phyloP scores from a whole-genome alignment of 331 rosid genomes.

The Pyracantha coccinea region DNA sequence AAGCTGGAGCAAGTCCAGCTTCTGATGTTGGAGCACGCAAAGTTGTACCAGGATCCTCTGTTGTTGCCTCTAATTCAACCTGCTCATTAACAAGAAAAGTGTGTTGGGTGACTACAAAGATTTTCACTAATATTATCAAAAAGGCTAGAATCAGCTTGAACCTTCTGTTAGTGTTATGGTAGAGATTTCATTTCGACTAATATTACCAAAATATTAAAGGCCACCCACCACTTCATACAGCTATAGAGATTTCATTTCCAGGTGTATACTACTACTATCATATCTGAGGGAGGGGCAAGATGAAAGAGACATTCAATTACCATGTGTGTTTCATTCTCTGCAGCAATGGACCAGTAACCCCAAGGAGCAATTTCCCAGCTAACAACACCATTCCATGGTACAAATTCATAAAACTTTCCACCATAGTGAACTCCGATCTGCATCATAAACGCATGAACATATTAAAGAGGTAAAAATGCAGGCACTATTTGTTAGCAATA shows the following conservation, averaged over 20 bases:
- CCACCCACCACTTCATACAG: neutral
- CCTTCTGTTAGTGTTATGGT: neutral
- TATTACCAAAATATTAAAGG: neutral
- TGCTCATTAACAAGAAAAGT: slow-evolving; percentile 20
- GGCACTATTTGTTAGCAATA: neutral
- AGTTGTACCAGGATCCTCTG: slow-evolving; percentile 65
- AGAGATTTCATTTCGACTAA: neutral
- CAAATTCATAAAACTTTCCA: slow-evolving; percentile 82
- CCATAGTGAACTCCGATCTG: slow-evolving; percentile 84
- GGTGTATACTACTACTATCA: neutral
- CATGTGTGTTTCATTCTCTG: slow-evolving; percentile 62
- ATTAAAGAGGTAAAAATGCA: neutral
- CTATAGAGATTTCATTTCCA: neutral
- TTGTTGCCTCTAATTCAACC: slow-evolving; percentile 74
- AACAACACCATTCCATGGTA: slow-evolving; percentile 88
- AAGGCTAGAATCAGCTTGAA: neutral
- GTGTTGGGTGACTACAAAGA: neutral
- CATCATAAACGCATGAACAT: slow-evolving; percentile 8
- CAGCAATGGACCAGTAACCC: slow-evolving; percentile 76
- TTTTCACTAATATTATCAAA: neutral
- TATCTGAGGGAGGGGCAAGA: neutral
- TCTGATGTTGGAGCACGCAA: slow-evolving; percentile 86
- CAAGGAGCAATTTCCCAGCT: slow-evolving; percentile 76
- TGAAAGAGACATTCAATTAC: slow-evolving; percentile 29
- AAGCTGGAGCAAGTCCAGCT: slow-evolving; percentile 72